Conservation (phyloP, 176 grass and related monocot genomes). For the Rhynchospora tenuis region DNA sequence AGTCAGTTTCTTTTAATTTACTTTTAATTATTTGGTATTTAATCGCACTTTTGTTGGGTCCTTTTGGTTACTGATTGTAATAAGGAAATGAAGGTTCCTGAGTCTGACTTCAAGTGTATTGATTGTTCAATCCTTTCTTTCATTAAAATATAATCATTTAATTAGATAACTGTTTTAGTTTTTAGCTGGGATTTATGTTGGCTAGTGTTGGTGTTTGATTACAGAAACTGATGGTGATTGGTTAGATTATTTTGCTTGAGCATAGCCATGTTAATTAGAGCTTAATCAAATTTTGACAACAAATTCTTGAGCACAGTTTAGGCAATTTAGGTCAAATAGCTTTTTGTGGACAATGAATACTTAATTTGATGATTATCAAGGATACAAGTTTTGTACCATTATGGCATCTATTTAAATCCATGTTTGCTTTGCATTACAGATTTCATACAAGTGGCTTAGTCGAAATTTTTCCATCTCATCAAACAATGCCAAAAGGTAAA, state of each 20-base stretch:
- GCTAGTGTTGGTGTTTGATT: not conserved
- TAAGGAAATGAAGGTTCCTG: not conserved
- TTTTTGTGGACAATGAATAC: slow-evolving; percentile 1
- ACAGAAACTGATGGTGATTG: not conserved
- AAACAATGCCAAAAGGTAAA: slow-evolving; percentile 86
- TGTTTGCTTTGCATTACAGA: slow-evolving; percentile 36
- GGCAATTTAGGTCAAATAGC: not conserved
- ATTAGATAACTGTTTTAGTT: not conserved
- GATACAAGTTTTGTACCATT: not conserved
- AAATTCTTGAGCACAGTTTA: not conserved
- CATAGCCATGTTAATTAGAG: not conserved
- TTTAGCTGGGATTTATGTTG: not conserved
- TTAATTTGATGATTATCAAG: not conserved
- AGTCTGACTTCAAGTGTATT: not conserved
- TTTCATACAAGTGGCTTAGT: slow-evolving; percentile 99
- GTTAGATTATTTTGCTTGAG: not conserved
- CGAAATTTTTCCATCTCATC: slow-evolving; percentile 83
- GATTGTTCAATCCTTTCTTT: not conserved
- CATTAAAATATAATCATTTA: no score
- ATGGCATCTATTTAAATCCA: not conserved
- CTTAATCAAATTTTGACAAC: not conserved
- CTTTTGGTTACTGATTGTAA: not conserved
- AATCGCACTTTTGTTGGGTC: not conserved
- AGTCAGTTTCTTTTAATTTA: not conserved
- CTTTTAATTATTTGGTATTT: not conserved